phyloP scores from a whole-genome alignment of 2,329 filamentous ascomycete genomes.

The Diaporthe ampelina region DNA sequence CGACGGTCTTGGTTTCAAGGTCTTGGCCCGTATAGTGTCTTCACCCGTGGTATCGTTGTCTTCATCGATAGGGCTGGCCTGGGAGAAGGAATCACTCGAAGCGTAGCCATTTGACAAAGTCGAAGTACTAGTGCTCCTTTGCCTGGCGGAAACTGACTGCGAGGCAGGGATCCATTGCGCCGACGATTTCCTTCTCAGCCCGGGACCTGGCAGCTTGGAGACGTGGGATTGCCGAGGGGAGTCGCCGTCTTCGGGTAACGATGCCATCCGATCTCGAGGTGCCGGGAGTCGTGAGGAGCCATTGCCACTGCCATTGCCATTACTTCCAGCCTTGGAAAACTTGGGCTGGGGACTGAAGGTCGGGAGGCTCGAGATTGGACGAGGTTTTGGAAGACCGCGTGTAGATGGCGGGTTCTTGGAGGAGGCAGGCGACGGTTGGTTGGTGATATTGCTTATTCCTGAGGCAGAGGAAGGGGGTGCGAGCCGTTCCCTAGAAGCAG shows the following conservation, averaged over 20 bases:
- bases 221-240: neutral
- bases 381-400: conserved; percentile 28
- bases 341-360: conserved; percentile 30
- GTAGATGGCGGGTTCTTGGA: conserved; percentile 1
- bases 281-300: conserved; percentile 20
- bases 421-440: conserved; percentile 15
- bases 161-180: conserved; percentile 27
- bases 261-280: conserved; percentile 39
- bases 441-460: conserved; percentile 24
- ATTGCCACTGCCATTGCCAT: conserved; percentile 8
- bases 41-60: conserved; percentile 5
- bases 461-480: conserved; percentile 7
- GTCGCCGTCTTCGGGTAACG: conserved; percentile 34
- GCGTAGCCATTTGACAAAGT: conserved; percentile 29
- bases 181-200: conserved; percentile 34
- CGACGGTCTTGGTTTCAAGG: conserved; percentile 63
- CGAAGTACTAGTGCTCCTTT: conserved; percentile 36
- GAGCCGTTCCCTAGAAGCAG: conserved; percentile 38
- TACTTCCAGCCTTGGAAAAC: neutral
- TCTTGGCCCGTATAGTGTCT: conserved; percentile 15
- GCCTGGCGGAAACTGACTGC: conserved; percentile 13
- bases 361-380: conserved; percentile 39
- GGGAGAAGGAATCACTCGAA: conserved; percentile 31
- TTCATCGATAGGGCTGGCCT: conserved; percentile 33
- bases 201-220: conserved; percentile 33